Evolutionary conservation across 1,139 yeast species (phyloP), one percentile per base, ranked within the genome.

Genomic region (Geotrichum macrosporum): DNA sequence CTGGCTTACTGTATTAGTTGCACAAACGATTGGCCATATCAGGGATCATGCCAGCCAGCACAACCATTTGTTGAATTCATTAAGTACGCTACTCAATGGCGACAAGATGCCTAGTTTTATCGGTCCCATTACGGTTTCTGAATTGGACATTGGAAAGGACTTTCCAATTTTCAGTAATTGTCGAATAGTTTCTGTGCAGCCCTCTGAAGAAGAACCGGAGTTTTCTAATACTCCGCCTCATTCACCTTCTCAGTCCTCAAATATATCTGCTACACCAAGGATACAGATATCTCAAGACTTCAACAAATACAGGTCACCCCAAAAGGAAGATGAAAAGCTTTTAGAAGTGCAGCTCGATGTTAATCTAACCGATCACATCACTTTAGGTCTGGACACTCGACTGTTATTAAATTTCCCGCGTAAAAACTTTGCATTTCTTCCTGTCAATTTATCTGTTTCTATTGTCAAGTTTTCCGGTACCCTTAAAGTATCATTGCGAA

Each of bases 131-230:
- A 76, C 75, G 52, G 79, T 94, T 43, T 85, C 94, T 1, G 97
- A 89, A 58, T 78, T 92, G 26, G 94, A 89, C 60, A 81, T 92
- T 50, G 99, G 99, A 32, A 87, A 88, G 61, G 96, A 89, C 63
- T 94, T 82, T 61, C 99, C 99, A 1, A 86, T 92, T 42, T 85
- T 92, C 62, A 84, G 95, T 51, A 92, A 94, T 63, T 92, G 99
- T 66, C 76, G 95, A 42, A 85, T 94, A 22, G 75, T 74, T 52
- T 38, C 43, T 43, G 68, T 67, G n/a, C 50, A 42, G n/a, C 24
- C 32, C 2, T n/a, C 42, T 12, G 49, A 41, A 4, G 47, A 32
- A 15, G 48, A 31, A 6, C 30, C n/a, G 26, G 21, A 48, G 37
- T 26, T 32, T 22, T 31, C 31, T 5, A 24, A 35, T 16, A 38